These are phyloP conservation scores for Epichloe aotearoae DNA, from an alignment of 2,329 filamentous ascomycete genomes.

Conservation along the genomic window DNA sequence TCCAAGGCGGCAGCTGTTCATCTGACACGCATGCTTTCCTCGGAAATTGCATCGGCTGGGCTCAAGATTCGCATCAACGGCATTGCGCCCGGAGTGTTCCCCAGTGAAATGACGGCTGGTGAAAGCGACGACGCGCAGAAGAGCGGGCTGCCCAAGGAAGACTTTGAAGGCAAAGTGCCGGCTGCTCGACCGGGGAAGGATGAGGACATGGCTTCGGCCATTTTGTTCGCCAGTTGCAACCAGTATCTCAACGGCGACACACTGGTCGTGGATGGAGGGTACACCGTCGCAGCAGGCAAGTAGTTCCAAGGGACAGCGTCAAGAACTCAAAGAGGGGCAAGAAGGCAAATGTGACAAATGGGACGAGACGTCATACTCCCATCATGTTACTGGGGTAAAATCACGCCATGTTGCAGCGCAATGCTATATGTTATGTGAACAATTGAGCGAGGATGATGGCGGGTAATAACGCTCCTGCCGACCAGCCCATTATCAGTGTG, in stretches of 20 bases:
- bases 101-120: constrained; percentile 57
- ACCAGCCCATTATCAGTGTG: no score
- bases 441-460: no score
- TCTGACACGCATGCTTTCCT: constrained; percentile 48
- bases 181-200: constrained; percentile 54
- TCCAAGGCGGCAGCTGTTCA: constrained; percentile 53
- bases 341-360: no score
- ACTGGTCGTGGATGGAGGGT: constrained; percentile 31
- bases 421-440: no score
- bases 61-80: constrained; percentile 57
- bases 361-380: background rate
- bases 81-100: constrained; percentile 59
- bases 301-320: background rate
- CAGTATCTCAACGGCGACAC: constrained; percentile 32
- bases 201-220: constrained; percentile 56
- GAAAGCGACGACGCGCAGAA: constrained; percentile 38
- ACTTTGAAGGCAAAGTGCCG: constrained; percentile 45
- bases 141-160: constrained; percentile 42
- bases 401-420: no score
- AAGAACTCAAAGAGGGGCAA: no score
- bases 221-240: constrained; percentile 38
- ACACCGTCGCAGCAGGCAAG: constrained; percentile 25
- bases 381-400: background rate
- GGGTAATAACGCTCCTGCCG: no score
- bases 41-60: constrained; percentile 43